These are phyloP conservation scores for Myrica gale DNA, from an alignment of 306 rosid species.

Conservation along the genomic window DNA sequence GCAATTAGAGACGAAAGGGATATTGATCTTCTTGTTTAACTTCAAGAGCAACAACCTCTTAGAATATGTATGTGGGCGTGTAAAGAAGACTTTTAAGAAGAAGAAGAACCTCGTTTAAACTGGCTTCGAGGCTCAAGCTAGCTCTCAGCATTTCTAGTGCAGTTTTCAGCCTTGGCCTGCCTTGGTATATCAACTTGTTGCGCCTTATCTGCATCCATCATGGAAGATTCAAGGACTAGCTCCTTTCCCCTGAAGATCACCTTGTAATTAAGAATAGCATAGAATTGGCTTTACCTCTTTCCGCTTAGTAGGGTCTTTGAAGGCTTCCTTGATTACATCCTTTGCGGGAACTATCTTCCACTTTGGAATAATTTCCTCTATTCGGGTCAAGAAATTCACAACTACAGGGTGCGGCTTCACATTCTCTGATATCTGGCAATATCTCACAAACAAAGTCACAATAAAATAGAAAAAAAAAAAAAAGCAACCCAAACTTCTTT, in stretches of 20 bases:
- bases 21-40: too few species aligned
- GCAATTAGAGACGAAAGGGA: too few species aligned
- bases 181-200: slow-evolving; percentile 81
- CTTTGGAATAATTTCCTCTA: slow-evolving; percentile 68
- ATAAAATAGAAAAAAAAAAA: too few species aligned
- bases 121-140: slow-evolving; percentile 57
- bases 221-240: neutral
- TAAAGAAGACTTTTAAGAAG: too few species aligned
- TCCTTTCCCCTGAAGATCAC: neutral
- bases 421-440: slow-evolving; percentile 76
- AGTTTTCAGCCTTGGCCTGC: slow-evolving; percentile 80
- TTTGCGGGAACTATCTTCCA: slow-evolving; percentile 88
- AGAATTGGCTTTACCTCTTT: slow-evolving; percentile 42
- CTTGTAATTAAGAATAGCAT: neutral
- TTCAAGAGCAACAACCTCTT: too few species aligned
- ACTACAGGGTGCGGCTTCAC: slow-evolving; percentile 71
- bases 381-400: slow-evolving; percentile 48
- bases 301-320: slow-evolving; percentile 67
- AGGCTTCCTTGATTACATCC: slow-evolving; percentile 68
- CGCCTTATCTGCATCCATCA: slow-evolving; percentile 55
- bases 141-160: slow-evolving; percentile 79
- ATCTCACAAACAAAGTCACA: slow-evolving; percentile 1
- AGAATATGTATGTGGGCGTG: too few species aligned
- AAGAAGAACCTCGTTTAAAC: slow-evolving; percentile 51
- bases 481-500: neutral